Conservation (phyloP, 2,329 filamentous ascomycete species). For the Colletotrichum musae region DNA sequence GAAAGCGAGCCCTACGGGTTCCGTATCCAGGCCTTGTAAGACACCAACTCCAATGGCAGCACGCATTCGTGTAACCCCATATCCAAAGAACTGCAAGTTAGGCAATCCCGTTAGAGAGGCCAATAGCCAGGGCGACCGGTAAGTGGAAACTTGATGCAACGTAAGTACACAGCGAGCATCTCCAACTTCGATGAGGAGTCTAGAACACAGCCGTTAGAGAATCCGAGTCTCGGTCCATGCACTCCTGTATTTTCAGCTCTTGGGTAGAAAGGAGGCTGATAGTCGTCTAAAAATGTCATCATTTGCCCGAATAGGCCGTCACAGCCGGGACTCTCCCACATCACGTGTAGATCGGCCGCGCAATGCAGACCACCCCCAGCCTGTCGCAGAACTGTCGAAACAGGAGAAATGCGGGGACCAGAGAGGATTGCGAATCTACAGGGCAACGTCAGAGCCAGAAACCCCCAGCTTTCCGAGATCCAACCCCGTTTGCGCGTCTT, state of each 20-base stretch:
- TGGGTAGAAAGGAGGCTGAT: constrained; percentile 10
- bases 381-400: constrained; percentile 22
- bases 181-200: constrained; percentile 1
- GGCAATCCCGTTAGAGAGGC: no score
- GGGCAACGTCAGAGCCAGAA: constrained; percentile 28
- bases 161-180: no score
- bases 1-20: no score
- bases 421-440: constrained; percentile 23
- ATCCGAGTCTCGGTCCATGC: constrained; percentile 24
- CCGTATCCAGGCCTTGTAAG: no score
- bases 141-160: no score
- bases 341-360: constrained; percentile 32
- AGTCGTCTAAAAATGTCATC: constrained; percentile 1
- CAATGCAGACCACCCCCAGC: constrained; percentile 7
- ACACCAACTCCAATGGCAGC: no score
- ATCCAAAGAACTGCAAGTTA: no score
- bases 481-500: not conserved
- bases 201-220: constrained; percentile 9
- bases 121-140: no score
- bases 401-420: constrained; percentile 19
- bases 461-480: constrained; percentile 28
- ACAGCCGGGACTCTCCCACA: constrained; percentile 22
- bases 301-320: constrained; percentile 13
- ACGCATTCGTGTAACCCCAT: no score
- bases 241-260: constrained; percentile 18